These are phyloP conservation scores for Geotrichum reessii DNA, from an alignment of 1,139 yeast species.

Conservation along the genomic window DNA sequence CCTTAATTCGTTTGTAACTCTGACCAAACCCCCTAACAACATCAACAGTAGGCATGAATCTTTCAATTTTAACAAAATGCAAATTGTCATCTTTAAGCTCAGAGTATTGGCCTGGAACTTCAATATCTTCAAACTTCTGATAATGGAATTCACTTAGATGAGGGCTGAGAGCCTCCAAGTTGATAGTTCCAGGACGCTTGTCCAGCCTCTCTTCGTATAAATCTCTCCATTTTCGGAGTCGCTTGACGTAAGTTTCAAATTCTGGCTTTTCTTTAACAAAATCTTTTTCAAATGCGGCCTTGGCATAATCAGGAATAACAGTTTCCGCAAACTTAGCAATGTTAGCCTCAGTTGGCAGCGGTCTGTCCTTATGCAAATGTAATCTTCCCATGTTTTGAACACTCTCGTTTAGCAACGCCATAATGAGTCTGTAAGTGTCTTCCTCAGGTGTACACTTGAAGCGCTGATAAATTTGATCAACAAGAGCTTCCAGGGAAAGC, in stretches of 20 bases:
- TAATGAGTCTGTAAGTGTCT: conserved; percentile 89
- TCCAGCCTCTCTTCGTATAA: conserved; percentile 88
- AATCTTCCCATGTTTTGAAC: conserved; percentile 76
- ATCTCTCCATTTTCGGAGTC: conserved; percentile 88
- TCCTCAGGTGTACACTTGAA: conserved; percentile 95
- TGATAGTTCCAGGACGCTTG: conserved; percentile 62
- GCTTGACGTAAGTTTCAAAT: conserved; percentile 75
- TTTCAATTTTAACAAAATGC: conserved; percentile 86
- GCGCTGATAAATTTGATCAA: conserved; percentile 90
- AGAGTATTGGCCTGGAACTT: conserved; percentile 93
- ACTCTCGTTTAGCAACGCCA: conserved; percentile 89
- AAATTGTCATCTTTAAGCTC: conserved; percentile 66
- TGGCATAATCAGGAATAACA: conserved; percentile 81
- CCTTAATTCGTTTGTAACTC: conserved; percentile 84
- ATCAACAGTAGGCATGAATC: conserved; percentile 86
- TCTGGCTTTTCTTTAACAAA: conserved; percentile 85
- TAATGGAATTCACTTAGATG: conserved; percentile 96
- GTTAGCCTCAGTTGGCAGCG: conserved; percentile 87
- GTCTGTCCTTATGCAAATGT: conserved; percentile 79
- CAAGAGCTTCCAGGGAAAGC: conserved; percentile 85
- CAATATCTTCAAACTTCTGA: conserved; percentile 95
- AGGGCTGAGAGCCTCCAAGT: conserved; percentile 86
- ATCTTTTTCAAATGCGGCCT: conserved; percentile 89
- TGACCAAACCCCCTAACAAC: conserved; percentile 86
- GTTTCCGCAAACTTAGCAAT: conserved; percentile 89